Evolutionary conservation across 306 rosid species (phyloP).

Genomic region (Styphnolobium japonicum): DNA sequence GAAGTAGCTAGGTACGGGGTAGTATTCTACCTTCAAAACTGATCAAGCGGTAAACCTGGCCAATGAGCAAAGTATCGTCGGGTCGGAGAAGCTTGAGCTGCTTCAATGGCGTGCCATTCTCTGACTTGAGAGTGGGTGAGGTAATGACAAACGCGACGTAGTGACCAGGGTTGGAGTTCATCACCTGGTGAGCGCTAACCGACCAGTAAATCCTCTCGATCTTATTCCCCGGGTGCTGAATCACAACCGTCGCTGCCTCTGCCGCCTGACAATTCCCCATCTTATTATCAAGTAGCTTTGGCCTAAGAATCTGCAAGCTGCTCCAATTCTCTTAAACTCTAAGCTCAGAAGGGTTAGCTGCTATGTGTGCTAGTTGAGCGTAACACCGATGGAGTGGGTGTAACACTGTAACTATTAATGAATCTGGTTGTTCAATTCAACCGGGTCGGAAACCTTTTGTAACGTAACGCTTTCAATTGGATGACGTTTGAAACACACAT

Average conservation of each 20-base stretch:
- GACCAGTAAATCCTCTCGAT: conserved; percentile 81
- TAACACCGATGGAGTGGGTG: not conserved
- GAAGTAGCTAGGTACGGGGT: too few species aligned
- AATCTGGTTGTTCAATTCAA: not conserved
- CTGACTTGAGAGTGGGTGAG: conserved; percentile 46
- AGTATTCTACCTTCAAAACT: conserved; percentile 72
- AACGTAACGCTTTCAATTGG: not conserved
- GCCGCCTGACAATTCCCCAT: conserved; percentile 99
- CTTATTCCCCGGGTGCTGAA: conserved; percentile 72
- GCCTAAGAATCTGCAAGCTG: too few species aligned
- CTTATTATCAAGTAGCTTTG: too few species aligned
- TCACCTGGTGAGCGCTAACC: conserved; percentile 66
- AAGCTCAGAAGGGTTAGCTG: not conserved
- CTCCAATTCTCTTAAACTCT: too few species aligned
- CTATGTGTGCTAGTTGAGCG: too few species aligned
- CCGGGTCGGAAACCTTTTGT: not conserved
- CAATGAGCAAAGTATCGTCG: conserved; percentile 73
- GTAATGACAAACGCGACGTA: conserved; percentile 69
- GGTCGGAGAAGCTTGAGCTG: conserved; percentile 95
- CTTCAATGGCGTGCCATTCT: conserved; percentile 54
- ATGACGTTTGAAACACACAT: conserved; percentile 27
- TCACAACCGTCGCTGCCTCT: conserved; percentile 82
- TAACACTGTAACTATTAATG: too few species aligned
- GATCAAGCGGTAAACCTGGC: conserved; percentile 85
- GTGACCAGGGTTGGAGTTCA: conserved; percentile 79